These are phyloP conservation scores for Carex kokanica DNA, from an alignment of 176 grass and related monocot genomes.

Conservation along the genomic window DNA sequence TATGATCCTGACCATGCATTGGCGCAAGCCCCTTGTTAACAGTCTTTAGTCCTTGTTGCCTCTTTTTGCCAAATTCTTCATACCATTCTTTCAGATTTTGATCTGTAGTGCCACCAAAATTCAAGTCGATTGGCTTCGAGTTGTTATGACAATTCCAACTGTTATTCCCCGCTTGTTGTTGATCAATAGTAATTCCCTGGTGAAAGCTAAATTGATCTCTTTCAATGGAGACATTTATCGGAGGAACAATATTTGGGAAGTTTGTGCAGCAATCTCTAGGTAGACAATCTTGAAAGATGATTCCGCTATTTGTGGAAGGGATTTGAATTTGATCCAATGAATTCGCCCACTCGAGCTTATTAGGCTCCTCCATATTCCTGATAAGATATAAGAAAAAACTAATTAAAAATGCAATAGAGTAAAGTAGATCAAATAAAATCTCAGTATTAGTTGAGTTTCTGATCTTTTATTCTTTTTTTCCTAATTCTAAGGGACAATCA, in stretches of 20 bases:
- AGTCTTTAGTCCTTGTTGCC: not conserved
- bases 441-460: not conserved
- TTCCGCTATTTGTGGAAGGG: not conserved
- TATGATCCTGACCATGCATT: conserved; percentile 46
- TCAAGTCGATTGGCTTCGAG: conserved; percentile 1
- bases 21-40: not conserved
- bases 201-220: conserved; percentile 13
- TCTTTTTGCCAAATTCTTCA: conserved; percentile 7
- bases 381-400: not conserved
- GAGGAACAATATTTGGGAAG: not conserved
- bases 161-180: not conserved
- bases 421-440: not conserved
- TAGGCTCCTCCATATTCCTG: conserved; percentile 16
- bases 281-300: not conserved
- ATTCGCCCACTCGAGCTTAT: not conserved
- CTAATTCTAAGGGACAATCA: not conserved
- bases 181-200: not conserved
- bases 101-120: not conserved
- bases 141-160: not conserved
- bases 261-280: conserved; percentile 7
- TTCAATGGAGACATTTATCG: not conserved
- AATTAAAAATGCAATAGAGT: too few species aligned
- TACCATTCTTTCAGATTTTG: not conserved
- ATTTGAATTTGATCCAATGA: conserved; percentile 12
- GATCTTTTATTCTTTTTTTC: not conserved